These are phyloP conservation scores for Stephanodiscus triporus DNA, from an alignment of 108 stramenopile species.

Conservation along the genomic window DNA sequence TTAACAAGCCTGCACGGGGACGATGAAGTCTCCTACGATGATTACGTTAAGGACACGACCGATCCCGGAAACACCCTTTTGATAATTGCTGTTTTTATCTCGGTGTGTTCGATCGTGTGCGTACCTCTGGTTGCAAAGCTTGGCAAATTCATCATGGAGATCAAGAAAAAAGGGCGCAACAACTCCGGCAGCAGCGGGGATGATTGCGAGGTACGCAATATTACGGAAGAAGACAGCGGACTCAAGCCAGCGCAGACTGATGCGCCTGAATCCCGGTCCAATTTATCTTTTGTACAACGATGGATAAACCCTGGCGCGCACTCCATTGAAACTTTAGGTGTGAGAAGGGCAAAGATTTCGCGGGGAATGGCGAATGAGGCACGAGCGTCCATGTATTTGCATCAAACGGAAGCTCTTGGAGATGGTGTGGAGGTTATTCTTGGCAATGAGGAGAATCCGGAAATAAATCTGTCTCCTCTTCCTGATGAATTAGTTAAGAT, in stretches of 20 bases:
- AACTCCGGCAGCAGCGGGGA: neutral
- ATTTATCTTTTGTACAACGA: slow-evolving; percentile 6
- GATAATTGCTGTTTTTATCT: slow-evolving; percentile 33
- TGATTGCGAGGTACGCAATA: neutral
- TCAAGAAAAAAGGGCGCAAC: neutral
- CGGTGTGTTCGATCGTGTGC: slow-evolving; percentile 10
- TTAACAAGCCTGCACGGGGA: slow-evolving; percentile 2
- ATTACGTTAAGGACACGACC: slow-evolving; percentile 29
- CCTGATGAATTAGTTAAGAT: neutral
- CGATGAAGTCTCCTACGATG: slow-evolving; percentile 33
- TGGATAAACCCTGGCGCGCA: neutral
- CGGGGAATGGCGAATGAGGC: slow-evolving; percentile 11
- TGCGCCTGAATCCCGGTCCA: neutral
- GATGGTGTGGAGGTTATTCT: neutral
- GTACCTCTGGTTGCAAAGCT: slow-evolving; percentile 22
- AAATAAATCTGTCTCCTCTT: neutral
- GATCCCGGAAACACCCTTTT: slow-evolving; percentile 35
- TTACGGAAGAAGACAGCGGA: neutral
- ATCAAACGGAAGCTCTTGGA: neutral
- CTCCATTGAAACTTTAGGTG: neutral
- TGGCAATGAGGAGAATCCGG: neutral
- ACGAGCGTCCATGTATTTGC: slow-evolving; percentile 1
- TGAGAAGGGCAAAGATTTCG: neutral
- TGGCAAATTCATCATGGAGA: neutral
- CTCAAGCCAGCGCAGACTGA: neutral